Evolutionary conservation across 257 asterid species (phyloP), one percentile per base, ranked within the genome.

Genomic region (Capsicum baccatum): DNA sequence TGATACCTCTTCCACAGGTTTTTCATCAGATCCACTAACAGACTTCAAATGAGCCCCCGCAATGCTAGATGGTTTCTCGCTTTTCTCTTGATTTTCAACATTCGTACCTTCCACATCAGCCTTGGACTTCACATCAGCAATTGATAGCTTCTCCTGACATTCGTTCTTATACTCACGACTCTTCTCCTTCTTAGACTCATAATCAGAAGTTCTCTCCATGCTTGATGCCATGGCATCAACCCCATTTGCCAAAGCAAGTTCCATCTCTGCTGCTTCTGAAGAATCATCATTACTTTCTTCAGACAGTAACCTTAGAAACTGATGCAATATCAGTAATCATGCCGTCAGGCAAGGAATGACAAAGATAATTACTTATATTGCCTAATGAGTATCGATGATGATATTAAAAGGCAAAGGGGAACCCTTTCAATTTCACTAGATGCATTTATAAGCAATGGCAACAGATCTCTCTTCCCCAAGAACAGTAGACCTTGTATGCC

Each of bases 271-370:
- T 42, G 88, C 88, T 79, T 92, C 98, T 57, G 92, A 79, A 63
- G 97, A 88, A 68, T 73, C 71, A 16, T 84, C 91, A 79, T 80
- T 90, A 55, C 86, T 89, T 86, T 94, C 99, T 88, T 92, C 95
- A 4, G 92, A 85, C 14, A 95, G 95, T 84, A 95, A 87, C 92
- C 94, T 92, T 87, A 95, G 66, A 90, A 91, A 92, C 99, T 95
- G 92, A 86, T 71, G 15, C 62, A 82, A n/a, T 55, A 82, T 82
- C 82, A 54, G 82, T 33, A 78, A 14, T 33, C 66, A 78, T 33
- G 82, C 48, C 66, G 66, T 78, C 82, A 78, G 63, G 50, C 14
- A 54, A 33, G 52, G 15, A 78, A 33, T 35, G 26, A 78, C 44
- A 78, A 78, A 54, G 33, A 78, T 33, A 78, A 2, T 82, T 26